Base-by-base conservation (phyloP, 352 stramenopile genomes). In the Pythium guiyangense region DNA sequence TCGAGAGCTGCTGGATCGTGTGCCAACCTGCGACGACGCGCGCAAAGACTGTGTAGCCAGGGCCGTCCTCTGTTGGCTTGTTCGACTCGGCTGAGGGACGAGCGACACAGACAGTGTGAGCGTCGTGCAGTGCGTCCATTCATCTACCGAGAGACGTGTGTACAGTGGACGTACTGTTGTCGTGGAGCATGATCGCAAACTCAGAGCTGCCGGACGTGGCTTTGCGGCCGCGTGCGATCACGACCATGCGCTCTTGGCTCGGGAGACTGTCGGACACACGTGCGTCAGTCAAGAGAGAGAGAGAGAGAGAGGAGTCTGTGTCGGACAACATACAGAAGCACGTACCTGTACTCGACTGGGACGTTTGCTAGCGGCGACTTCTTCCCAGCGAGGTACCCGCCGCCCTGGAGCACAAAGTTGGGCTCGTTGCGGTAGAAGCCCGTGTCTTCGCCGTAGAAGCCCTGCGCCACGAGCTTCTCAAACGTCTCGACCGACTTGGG, bases 401-500 rank as follows among this genome's bases (percentile, higher is more conserved):
- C 84, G 47, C 76, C 84, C 61, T 94, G 84, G 10, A 94, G 66
- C 49, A 92, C 64, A 60, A 81, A 94, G 53, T 85, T 84, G 31
- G 77, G 79, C 49, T 92, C 84, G 49, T 91, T 90, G 65, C 87
- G 86, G 67, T 94, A 94, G 53, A 94, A 92, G 2, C 84, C 84
- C 2, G 82, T 70, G n/a, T 87, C 66, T 17, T 76, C 76, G n/a
- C 65, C 49, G 72, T 89, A 94, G 44, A 83, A 92, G 6, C 75
- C 80, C 31, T 54, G 54, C 35, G 78, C 56, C 25, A 94, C 70
- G 34, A 94, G 73, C 60, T 81, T 77, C 59, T 70, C 64, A 54
- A 94, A 91, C 37, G 80, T 77, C 25, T 71, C 80, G 10, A 92
- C 82, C 2, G 82, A 88, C 69, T 79, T 69, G 6, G 84, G 84